A percentile compares a stretch with the other conserved stretches of the same genome.
Conservation (phyloP, 2,329 filamentous ascomycete species). For the Amauroascus verrucosus region DNA sequence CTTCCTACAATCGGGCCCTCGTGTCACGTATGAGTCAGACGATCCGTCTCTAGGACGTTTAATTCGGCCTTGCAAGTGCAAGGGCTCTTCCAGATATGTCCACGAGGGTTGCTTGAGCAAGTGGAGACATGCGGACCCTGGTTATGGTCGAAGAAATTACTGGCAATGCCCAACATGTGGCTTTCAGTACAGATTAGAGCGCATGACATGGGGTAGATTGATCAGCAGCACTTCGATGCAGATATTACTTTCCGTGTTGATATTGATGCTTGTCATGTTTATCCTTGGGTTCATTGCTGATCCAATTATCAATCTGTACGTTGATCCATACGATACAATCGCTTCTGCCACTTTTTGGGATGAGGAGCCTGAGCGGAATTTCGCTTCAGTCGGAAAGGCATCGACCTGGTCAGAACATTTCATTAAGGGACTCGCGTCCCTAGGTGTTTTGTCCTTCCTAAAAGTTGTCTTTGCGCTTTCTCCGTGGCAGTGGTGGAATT, state of each 20-base stretch:
- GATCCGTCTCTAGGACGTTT: conserved; percentile 65
- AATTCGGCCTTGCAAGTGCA: conserved; percentile 84
- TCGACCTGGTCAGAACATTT: conserved; percentile 73
- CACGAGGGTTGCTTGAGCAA: conserved; percentile 79
- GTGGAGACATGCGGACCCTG: conserved; percentile 68
- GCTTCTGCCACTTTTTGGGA: conserved; percentile 32
- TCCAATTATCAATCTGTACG: conserved; percentile 78
- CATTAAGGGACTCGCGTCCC: conserved; percentile 75
- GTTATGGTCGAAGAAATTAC: conserved; percentile 56
- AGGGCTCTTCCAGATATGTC: conserved; percentile 84
- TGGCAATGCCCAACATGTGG: conserved; percentile 83
- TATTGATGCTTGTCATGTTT: conserved; percentile 66
- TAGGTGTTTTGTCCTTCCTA: conserved; percentile 74
- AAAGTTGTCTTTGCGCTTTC: conserved; percentile 67
- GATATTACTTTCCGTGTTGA: conserved; percentile 57
- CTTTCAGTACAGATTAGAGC: conserved; percentile 69
- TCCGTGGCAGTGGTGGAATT: conserved; percentile 66
- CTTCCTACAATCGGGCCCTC: conserved; percentile 47
- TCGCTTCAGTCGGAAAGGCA: conserved; percentile 39
- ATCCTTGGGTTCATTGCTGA: conserved; percentile 83
- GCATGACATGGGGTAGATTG: conserved; percentile 63
- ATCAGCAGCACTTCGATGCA: conserved; percentile 59
- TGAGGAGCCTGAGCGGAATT: conserved; percentile 27
- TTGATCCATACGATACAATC: conserved; percentile 62
- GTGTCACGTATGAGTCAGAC: conserved; percentile 61